Evolutionary conservation across 176 grass and related monocot species (phyloP).

Genomic region (Hordeum marinum): DNA sequence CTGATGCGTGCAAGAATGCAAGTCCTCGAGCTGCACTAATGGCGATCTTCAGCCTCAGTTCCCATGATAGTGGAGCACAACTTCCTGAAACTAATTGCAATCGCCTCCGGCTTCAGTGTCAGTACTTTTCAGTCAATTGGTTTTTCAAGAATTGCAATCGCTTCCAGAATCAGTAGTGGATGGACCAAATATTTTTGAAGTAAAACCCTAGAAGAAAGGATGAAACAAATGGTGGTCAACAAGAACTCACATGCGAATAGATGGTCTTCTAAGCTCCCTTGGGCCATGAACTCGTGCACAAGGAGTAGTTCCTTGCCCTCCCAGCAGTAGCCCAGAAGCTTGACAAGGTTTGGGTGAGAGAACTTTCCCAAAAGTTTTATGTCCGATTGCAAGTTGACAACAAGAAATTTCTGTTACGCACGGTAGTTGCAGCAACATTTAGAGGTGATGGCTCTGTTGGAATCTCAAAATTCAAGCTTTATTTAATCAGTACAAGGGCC

Average conservation of each 20-base stretch:
- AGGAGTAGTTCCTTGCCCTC: slow-evolving; percentile 70
- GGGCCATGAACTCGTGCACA: slow-evolving; percentile 65
- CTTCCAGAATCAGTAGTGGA: no score
- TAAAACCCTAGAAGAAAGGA: background rate
- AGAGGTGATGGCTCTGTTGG: background rate
- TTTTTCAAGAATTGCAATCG: background rate
- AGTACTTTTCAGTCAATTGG: slow-evolving; percentile 1
- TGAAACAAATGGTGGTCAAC: background rate
- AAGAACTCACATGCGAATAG: slow-evolving; percentile 63
- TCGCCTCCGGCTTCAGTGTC: background rate
- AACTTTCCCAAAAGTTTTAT: slow-evolving; percentile 72
- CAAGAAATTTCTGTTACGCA: slow-evolving; percentile 21
- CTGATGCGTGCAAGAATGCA: slow-evolving; percentile 60
- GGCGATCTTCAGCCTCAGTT: slow-evolving; percentile 53
- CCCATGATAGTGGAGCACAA: slow-evolving; percentile 43
- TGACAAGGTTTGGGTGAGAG: slow-evolving; percentile 74
- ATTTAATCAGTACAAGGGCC: background rate
- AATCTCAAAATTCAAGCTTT: background rate
- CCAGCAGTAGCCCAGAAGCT: slow-evolving; percentile 60
- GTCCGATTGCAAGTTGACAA: slow-evolving; percentile 54
- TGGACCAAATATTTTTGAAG: background rate
- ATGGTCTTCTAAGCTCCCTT: slow-evolving; percentile 74
- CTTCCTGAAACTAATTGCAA: slow-evolving; percentile 20
- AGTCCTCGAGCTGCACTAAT: slow-evolving; percentile 59
- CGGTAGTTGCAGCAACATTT: background rate